phyloP scores from a whole-genome alignment of 257 asterid genomes.

The Lithospermum erythrorhizon region DNA sequence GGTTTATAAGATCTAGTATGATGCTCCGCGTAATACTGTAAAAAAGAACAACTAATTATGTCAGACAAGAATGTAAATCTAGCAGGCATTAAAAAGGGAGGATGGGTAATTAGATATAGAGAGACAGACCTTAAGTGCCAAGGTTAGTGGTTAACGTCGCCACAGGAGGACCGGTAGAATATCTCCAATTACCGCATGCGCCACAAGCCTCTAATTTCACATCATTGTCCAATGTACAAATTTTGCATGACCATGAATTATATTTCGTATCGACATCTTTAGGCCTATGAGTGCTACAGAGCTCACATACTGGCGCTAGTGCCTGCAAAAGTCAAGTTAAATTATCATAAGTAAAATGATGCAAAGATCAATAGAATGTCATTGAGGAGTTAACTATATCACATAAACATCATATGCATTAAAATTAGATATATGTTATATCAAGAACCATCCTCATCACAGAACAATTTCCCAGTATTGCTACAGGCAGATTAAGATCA shows the following conservation, averaged over 20 bases:
- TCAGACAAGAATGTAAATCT: background rate
- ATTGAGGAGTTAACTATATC: background rate
- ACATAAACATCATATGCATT: too few species aligned
- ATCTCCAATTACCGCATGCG: constrained; percentile 76
- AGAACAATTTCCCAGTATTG: background rate
- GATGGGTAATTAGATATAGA: background rate
- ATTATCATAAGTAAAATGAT: too few species aligned
- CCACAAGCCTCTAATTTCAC: constrained; percentile 50
- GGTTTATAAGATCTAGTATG: background rate
- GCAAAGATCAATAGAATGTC: background rate
- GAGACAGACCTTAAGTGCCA: constrained; percentile 30
- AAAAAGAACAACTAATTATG: too few species aligned
- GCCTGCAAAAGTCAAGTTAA: constrained; percentile 26
- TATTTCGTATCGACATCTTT: constrained; percentile 26
- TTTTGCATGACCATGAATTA: constrained; percentile 57
- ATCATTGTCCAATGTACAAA: constrained; percentile 67
- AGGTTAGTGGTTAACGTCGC: constrained; percentile 43
- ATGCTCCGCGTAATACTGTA: too few species aligned
- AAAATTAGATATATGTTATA: too few species aligned
- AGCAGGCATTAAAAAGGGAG: background rate
- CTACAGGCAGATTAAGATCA: background rate
- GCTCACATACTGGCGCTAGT: constrained; percentile 66
- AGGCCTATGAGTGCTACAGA: constrained; percentile 52
- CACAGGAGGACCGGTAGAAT: constrained; percentile 56
- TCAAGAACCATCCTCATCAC: background rate